Evolutionary conservation across 2,329 filamentous ascomycete species (phyloP), one percentile per base, ranked within the genome.

Genomic region (Sporothrix dimorphospora): DNA sequence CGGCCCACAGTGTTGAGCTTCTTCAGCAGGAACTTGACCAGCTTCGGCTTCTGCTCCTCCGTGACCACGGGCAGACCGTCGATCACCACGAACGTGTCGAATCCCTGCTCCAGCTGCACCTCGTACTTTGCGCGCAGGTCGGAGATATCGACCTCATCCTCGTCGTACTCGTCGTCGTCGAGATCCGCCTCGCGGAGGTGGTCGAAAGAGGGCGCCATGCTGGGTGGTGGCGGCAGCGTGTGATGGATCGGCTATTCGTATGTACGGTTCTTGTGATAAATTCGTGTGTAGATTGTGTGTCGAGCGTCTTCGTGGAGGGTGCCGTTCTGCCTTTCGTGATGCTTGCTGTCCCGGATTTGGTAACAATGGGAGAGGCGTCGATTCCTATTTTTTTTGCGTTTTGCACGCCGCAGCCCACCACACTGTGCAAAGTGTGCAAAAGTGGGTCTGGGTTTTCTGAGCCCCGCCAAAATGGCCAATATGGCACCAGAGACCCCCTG

Each of bases 41-140:
- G 90, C 87, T 97, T 98, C 73, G 92, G 90, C 85, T 94, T 95
- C 86, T 92, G 94, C 67, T 96, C 95, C 81, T 94, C 93, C 73
- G 87, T 93, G 76, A 99, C 95, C 75, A 92, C 85, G 76, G 96
- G 96, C 57, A 99, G 89, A 76, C 96, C 96, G 82, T 99, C 96
- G 80, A 98, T 89, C 75, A 98, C 94, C 76, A 99, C 92, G 80
- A 99, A 99, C 75, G 94, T 92, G 81, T 99, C 96, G 78, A 98
- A 92, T 73, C 96, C 96, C 82, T 97, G 93, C 82, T 99, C 96
- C 76, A 98, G 87, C 81, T 95, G 93, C 75, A 98, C 94, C 84
- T 98, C 94, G 81, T 94, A 98, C 83, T 97, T 94, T 82, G 97
- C 94, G 81, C 91, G 89, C 77, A 99, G 88, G 84, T 99, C 95